Conservation (phyloP, 2,329 filamentous ascomycete species). For the Dactylellina sp. region DNA sequence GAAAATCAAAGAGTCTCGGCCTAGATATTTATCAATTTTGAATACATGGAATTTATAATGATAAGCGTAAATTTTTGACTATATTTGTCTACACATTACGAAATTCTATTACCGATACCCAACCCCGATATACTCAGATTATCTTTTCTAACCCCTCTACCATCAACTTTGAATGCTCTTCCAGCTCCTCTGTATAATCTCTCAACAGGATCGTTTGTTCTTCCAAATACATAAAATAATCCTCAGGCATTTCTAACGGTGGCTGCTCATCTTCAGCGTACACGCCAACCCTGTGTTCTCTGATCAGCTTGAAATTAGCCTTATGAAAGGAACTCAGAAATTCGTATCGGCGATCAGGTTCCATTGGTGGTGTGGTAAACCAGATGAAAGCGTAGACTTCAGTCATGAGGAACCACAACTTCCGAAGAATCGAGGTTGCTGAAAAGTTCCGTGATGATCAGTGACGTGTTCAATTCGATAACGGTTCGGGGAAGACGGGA, state of each 20-base stretch:
- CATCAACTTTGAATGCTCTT: constrained; percentile 29
- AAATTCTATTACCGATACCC: no score
- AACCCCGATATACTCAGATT: background rate
- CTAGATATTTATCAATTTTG: no score
- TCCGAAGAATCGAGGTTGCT: constrained; percentile 41
- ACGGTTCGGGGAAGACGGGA: no score
- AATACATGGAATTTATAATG: no score
- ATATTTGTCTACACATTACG: no score
- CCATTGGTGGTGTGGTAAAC: constrained; percentile 20
- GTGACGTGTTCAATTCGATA: background rate
- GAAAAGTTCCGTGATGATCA: background rate
- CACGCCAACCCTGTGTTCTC: constrained; percentile 18
- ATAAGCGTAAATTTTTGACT: no score
- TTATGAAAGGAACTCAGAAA: constrained; percentile 44
- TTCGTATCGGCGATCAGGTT: constrained; percentile 29
- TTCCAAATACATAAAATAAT: constrained; percentile 52
- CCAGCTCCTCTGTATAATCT: constrained; percentile 27
- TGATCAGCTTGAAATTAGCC: constrained; percentile 27
- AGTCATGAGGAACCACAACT: constrained; percentile 43
- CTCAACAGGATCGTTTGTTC: constrained; percentile 35
- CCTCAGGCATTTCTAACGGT: constrained; percentile 20
- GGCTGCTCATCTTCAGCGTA: constrained; percentile 25
- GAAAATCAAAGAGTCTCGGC: no score
- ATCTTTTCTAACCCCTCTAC: constrained; percentile 24
- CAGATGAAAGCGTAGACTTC: constrained; percentile 50